Base-by-base conservation (phyloP, 1,284 basidiomycete species). In the Ustilago xerochloae region DNA sequence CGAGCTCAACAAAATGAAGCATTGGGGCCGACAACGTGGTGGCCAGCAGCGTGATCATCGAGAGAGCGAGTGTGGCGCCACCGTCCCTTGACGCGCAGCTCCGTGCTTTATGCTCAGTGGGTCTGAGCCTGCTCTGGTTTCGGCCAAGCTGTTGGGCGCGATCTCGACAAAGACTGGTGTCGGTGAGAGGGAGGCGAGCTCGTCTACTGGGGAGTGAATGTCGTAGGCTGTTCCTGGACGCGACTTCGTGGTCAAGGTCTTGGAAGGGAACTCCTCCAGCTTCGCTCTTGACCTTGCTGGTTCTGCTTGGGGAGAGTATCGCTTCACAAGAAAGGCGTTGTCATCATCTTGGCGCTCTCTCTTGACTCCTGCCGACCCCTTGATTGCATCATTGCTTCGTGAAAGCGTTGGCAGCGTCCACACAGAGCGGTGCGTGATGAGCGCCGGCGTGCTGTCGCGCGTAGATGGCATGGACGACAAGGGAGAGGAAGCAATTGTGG, bases 321-420 rank as follows among this genome's bases (percentile, higher is more conserved):
- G 10, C 3, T 43, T 15, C 41, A 15, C 22, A 13, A 26, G 41
- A 28, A 15, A 13, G 41, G 18, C 29, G 36, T n/a, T n/a, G n/a
- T n/a, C n/a, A 28, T 62, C 60, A 22, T 47, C 32, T 26, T 56
- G 39, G 22, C 60, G 46, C 32, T 63, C 53, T 33, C 60, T 55
- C 33, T 63, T 63, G 8, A 39, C 26, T 4, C 24, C 8, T 15
- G 22, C 22, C 12, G 8, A 10, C 26, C 22, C 22, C 16, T 15
- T 33, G 10, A 9, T 43, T 15, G 9, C 3, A 13, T 8, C 12
- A 24, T 26, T 7, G 9, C 15, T 6, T 43, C 22, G 16, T 15
- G 6, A 15, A 18, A n/a, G n/a, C 26, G 41, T 7, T 6, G 5
- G 41, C 3, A 43, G 6, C 4, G 41, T 20, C n/a, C 12, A 43